Evolutionary conservation across 352 stramenopile species (phyloP).

Genomic region (Globisporangium viniferum): DNA sequence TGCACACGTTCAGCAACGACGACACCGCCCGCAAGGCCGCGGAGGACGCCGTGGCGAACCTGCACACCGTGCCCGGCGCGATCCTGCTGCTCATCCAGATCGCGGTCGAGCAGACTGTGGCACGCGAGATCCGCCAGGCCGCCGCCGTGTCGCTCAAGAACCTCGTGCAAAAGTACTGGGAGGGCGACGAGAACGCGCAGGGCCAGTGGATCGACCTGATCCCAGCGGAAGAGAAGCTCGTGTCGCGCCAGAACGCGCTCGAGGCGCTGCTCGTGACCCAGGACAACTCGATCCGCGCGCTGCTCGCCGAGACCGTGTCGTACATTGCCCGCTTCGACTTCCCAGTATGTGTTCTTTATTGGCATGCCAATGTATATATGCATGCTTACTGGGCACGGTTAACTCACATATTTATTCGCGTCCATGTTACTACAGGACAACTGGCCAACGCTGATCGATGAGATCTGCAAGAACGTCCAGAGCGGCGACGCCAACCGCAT

Average conservation of each 20-base stretch:
- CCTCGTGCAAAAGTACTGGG: constrained; percentile 94
- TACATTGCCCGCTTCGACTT: constrained; percentile 95
- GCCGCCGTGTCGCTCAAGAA: constrained; percentile 96
- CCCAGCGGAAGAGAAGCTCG: constrained; percentile 61
- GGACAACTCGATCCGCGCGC: constrained; percentile 87
- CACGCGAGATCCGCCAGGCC: constrained; percentile 88
- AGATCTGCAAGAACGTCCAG: constrained; percentile 90
- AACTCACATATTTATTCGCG: background rate
- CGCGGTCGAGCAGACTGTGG: constrained; percentile 63
- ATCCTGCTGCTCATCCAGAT: constrained; percentile 84
- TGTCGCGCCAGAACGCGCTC: constrained; percentile 68
- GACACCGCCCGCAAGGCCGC: constrained; percentile 67
- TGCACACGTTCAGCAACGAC: constrained; percentile 85
- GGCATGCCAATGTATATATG: background rate
- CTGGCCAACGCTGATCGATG: constrained; percentile 91
- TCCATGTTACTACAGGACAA: constrained; percentile 31
- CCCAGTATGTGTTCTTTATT: constrained; percentile 49
- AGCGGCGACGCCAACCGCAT: constrained; percentile 82
- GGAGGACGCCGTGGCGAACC: constrained; percentile 66
- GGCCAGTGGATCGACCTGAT: constrained; percentile 70
- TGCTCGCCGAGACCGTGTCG: constrained; percentile 94
- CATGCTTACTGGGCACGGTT: background rate
- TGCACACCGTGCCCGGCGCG: constrained; percentile 72
- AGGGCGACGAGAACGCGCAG: constrained; percentile 69
- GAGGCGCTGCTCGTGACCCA: constrained; percentile 84